Evolutionary conservation across 108 stramenopile species (phyloP).

Genomic region (Cyclotella kingstonii): DNA sequence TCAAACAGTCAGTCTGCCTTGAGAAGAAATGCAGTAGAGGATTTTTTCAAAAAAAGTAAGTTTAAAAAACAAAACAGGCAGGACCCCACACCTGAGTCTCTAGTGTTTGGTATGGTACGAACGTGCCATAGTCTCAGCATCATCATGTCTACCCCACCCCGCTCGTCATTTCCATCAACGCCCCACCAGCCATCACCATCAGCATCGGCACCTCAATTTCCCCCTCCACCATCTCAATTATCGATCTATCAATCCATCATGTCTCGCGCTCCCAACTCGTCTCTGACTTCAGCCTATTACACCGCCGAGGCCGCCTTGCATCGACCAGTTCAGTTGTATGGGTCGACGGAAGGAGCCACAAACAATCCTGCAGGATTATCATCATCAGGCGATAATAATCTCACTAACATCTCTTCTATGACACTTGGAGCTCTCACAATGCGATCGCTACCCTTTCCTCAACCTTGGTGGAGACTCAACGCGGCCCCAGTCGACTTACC

Average conservation of each 20-base stretch:
- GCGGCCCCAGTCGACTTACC: constrained; percentile 66
- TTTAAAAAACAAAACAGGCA: too few species aligned
- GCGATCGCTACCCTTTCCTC: constrained; percentile 63
- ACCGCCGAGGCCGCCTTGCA: constrained; percentile 65
- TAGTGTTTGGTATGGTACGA: too few species aligned
- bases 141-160: too few species aligned
- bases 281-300: constrained; percentile 56
- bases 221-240: neutral
- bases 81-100: too few species aligned
- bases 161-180: neutral
- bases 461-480: constrained; percentile 55
- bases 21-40: too few species aligned
- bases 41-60: too few species aligned
- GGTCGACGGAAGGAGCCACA: constrained; percentile 28
- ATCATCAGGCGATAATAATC: neutral
- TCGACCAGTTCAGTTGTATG: constrained; percentile 46
- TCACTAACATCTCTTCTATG: constrained; percentile 4
- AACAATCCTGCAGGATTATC: constrained; percentile 38
- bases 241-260: constrained; percentile 70
- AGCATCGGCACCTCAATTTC: neutral
- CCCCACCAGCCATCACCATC: neutral
- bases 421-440: constrained; percentile 36
- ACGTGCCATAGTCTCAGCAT: too few species aligned
- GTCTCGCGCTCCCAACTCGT: constrained; percentile 39
- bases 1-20: too few species aligned